phyloP scores from a whole-genome alignment of 495 filamentous ascomycete species.

The Tuber brumale region DNA sequence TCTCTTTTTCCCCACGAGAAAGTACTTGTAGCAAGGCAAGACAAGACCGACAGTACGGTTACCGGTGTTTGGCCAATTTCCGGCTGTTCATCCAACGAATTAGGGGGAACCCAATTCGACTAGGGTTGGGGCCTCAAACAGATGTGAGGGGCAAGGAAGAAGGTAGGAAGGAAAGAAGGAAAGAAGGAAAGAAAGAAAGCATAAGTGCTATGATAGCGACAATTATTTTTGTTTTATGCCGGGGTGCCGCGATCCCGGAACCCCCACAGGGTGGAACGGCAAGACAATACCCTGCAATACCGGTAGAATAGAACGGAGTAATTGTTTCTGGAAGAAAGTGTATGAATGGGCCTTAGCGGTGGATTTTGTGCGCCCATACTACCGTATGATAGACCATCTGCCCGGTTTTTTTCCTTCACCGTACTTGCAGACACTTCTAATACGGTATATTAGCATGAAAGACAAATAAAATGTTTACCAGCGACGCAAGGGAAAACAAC shows the following conservation, averaged over 20 bases:
- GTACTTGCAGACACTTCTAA: background rate
- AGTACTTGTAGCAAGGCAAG: background rate
- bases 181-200: background rate
- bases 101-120: background rate
- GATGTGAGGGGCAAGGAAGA: background rate
- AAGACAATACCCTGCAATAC: background rate
- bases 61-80: background rate
- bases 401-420: background rate
- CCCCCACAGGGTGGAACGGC: background rate
- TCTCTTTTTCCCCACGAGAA: background rate
- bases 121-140: background rate
- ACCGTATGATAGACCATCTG: background rate
- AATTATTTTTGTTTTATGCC: background rate
- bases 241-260: conserved; percentile 1
- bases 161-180: background rate
- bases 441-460: background rate
- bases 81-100: background rate
- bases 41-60: background rate
- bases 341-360: background rate
- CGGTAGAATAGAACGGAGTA: background rate
- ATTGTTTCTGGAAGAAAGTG: conserved; percentile 3
- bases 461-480: background rate
- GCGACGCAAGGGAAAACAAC: background rate
- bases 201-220: background rate
- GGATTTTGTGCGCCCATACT: background rate